Conservation (phyloP, 1,139 yeast genomes). For the Blastobotrys persicus region DNA sequence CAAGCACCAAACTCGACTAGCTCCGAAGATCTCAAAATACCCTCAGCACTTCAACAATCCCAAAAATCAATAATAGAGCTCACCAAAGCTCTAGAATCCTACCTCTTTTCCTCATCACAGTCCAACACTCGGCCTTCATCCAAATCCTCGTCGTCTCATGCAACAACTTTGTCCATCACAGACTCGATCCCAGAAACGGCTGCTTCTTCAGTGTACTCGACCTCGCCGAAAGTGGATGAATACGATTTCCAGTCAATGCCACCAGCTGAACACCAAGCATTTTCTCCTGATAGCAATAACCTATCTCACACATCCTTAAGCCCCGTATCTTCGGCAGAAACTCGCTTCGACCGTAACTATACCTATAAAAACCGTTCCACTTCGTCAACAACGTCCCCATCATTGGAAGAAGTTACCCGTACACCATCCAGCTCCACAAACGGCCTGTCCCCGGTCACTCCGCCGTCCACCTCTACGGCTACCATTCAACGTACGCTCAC, state of each 20-base stretch:
- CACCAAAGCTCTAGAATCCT: constrained; percentile 28
- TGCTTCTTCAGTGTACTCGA: constrained; percentile 3
- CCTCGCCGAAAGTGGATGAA: constrained; percentile 1
- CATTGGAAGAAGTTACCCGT: not conserved
- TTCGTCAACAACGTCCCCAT: not conserved
- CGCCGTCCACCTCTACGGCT: not conserved
- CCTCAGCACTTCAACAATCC: constrained; percentile 25
- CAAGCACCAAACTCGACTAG: constrained; percentile 24
- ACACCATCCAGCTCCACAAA: constrained; percentile 4
- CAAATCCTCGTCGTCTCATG: constrained; percentile 3
- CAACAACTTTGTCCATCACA: not conserved
- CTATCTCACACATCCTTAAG: not conserved
- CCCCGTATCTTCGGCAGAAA: constrained; percentile 2
- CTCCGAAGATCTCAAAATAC: constrained; percentile 23
- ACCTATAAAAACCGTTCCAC: not conserved
- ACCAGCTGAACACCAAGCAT: not conserved
- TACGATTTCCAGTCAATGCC: constrained; percentile 5
- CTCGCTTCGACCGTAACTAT: not conserved
- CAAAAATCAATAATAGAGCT: constrained; percentile 24
- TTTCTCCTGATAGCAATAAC: no score
- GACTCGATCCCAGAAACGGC: not conserved
- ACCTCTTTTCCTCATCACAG: constrained; percentile 19
- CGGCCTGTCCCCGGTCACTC: constrained; percentile 12
- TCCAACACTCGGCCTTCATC: constrained; percentile 6
- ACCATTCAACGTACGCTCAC: not conserved